Base-by-base conservation (phyloP, 1,284 basidiomycete genomes). In the Schizopora paradoxa region DNA sequence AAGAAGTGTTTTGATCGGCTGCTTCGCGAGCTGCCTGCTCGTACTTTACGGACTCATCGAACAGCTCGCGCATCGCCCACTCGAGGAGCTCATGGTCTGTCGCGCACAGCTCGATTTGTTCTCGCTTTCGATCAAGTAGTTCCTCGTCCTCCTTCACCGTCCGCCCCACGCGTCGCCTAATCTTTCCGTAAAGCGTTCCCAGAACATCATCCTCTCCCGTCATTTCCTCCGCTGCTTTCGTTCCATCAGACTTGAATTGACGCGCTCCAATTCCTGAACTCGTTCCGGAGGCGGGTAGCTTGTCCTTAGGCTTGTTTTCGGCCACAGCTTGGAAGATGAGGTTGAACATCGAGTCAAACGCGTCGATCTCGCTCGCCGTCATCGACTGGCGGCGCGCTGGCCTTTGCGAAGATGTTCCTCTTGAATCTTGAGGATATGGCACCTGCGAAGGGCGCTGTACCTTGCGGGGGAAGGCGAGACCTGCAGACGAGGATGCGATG, bases 41-140 rank as follows among this genome's bases (percentile, higher is more conserved):
- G 56, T 72, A 76, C 40, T 58, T 59, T 52, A 65, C 59, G 2
- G 74, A 75, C 53, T 78, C 73, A 25, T 64, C 72, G 58, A 91
- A 91, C 1, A 92, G 77, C 47, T 85, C 77, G 14, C 68, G 63
- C 56, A 75, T 69, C 8, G 86, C 79, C 90, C 90, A 94, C 33
- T 79, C 72, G 28, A 93, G 67, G 22, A 93, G 69, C 47, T 86
- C 76, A 40, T 78, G 67, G 57, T 92, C 88, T 2, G 76, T 83
- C 18, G 71, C 64, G 53, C 86, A 86, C 5, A 77, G 56, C 38
- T 82, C 74, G 68, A 93, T 84, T 49, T 79, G 76, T 58, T 91
- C 88, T 59, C 79, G 81, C 57, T 86, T 80, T 27, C 73, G 66
- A 56, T 91, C 89, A n/a, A 90, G 47, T 18, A 51, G 65, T 46